phyloP scores from a whole-genome alignment of 2,329 filamentous ascomycete species.

The Colletotrichum salicis region DNA sequence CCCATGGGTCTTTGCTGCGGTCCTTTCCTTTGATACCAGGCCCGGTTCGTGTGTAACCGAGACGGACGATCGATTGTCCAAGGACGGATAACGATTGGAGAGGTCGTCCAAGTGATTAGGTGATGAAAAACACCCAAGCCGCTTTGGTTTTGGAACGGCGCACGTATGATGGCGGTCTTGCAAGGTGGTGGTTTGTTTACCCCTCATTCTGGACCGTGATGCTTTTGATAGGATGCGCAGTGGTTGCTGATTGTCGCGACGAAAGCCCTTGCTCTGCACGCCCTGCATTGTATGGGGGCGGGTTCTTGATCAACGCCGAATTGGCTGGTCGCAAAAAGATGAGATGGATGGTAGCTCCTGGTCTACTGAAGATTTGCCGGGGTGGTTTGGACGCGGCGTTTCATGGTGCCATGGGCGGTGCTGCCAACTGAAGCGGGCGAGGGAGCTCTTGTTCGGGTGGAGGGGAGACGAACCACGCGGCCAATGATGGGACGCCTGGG shows the following conservation, averaged over 20 bases:
- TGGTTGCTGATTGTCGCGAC: not conserved
- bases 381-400: constrained; percentile 19
- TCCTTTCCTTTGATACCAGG: not conserved
- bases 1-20: not conserved
- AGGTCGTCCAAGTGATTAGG: constrained; percentile 8
- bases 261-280: too few relatives aligned
- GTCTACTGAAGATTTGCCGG: constrained; percentile 32
- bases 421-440: constrained; percentile 31
- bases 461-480: constrained; percentile 26
- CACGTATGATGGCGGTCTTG: constrained; percentile 27
- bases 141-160: constrained; percentile 10
- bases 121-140: constrained; percentile 9
- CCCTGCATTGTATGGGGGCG: constrained; percentile 8
- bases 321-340: not conserved
- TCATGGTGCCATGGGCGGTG: constrained; percentile 19
- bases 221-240: constrained; percentile 19
- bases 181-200: constrained; percentile 27
- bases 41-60: constrained; percentile 13
- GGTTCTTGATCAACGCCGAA: not conserved
- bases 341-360: not conserved
- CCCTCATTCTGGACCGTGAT: constrained; percentile 19
- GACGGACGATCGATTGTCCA: constrained; percentile 1
- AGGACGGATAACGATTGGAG: constrained; percentile 10
- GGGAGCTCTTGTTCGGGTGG: constrained; percentile 22
- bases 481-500: constrained; percentile 11